Evolutionary conservation across 164 flowering plant species (phyloP), one percentile per base, ranked within the genome.

Genomic region (Taxillus chinensis): DNA sequence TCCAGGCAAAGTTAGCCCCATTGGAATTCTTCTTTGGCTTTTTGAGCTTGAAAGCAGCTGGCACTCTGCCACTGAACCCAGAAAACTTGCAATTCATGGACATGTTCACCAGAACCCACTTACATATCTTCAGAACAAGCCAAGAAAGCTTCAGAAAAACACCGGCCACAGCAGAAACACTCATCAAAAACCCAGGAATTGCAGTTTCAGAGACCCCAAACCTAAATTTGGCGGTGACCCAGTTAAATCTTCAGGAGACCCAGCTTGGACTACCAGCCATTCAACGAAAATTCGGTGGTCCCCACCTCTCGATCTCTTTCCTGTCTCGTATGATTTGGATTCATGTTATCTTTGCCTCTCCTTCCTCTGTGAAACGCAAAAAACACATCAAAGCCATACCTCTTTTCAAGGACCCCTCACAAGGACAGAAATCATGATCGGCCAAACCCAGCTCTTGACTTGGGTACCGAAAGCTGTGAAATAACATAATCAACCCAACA

Each of bases 51-150:
- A 63, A 73, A 68, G 64, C 69, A n/a, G 65, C 48, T n/a, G 74
- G 50, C 3, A 78, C 51, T 14, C 52, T 70, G 37, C 78, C 73
- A 70, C 70, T 78, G 61, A 61, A 68, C 37, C 73, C 72, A 69
- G 76, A 69, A 13, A 67, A 45, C 70, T 73, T 78, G 72, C 76
- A 71, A 78, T 79, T 75, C 68, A 75, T 62, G 62, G 90, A 76
- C 95, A 86, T 86, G 43, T 64, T 77, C 46, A 73, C 71, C 67
- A 80, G 70, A 76, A 72, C 69, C 83, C 80, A 80, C 77, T 67
- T 66, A 66, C 79, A 74, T 73, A 70, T 74, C 72, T 68, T 80
- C 69, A 79, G 59, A 56, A 79, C 68, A 38, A 70, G 61, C 62
- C 74, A 74, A 41, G 77, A 78, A 52, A 80, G 71, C 79, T 74